Evolutionary conservation across 345 rosid genomes (phyloP).

Genomic region (Aurinia saxatilis): DNA sequence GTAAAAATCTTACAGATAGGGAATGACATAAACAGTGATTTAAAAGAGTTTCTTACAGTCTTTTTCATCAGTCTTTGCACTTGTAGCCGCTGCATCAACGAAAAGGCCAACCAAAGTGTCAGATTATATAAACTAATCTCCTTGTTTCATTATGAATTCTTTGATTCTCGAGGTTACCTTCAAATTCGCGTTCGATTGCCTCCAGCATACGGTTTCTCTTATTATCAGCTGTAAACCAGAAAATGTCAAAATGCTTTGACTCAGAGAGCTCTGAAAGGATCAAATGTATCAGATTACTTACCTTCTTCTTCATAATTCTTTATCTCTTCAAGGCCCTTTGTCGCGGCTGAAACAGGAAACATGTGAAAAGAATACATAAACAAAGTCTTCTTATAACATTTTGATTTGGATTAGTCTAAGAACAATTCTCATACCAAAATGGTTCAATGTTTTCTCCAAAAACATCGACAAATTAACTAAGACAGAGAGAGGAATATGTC

Average conservation of each 20-base stretch:
- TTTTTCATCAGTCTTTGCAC: constrained; percentile 15
- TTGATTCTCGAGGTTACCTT: constrained; percentile 15
- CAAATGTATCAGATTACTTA: neutral
- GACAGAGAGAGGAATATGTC: constrained; percentile 1
- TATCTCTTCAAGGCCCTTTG: constrained; percentile 12
- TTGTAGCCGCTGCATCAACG: constrained; percentile 22
- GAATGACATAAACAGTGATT: neutral
- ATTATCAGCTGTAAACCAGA: constrained; percentile 12
- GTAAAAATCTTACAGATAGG: neutral
- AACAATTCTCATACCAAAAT: neutral
- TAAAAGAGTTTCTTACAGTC: constrained; percentile 5
- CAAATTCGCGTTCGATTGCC: constrained; percentile 23
- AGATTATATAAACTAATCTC: neutral
- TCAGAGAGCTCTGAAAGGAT: neutral
- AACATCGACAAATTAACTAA: neutral
- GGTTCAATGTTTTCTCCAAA: neutral
- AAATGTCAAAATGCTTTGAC: neutral
- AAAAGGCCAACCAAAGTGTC: constrained; percentile 9
- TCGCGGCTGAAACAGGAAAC: constrained; percentile 15
- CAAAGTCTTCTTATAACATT: neutral
- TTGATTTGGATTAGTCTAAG: neutral
- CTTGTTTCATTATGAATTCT: neutral
- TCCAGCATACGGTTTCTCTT: constrained; percentile 21
- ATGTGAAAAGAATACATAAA: neutral
- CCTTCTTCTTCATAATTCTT: constrained; percentile 15